Evolutionary conservation across 2,329 filamentous ascomycete species (phyloP), one percentile per base, ranked within the genome.

Genomic region (Fusarium hostae): DNA sequence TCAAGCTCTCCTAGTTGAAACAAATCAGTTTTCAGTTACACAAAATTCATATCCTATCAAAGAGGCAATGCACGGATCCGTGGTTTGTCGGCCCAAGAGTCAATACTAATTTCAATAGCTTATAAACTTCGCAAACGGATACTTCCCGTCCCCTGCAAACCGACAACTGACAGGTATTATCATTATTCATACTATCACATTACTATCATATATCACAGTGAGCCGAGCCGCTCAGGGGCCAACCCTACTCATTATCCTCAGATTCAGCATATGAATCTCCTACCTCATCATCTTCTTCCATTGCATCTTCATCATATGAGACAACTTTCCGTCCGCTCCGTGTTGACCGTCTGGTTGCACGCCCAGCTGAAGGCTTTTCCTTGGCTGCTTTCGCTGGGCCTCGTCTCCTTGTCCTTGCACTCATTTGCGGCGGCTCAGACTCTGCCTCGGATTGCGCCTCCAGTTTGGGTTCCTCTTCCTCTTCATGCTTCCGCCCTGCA

Each of bases 291-390:
- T 66, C 45, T n/a, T 63, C 59, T 34, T 63, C 68, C 22, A 59
- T 60, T 11, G 52, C 66, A 18, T 66, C 57, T 22, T 71, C 59
- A 5, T 71, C 65, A 7, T 74, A 71, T 5, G 57, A 71, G 20
- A 70, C 47, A 11, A 50, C 56, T 24, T 55, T 73, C 12, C 65
- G 71, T 26, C 67, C 64, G 9, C 61, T 59, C 16, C 72, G 68
- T 24, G 67, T 75, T 43, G 73, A 76, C 26, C 75, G 69, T 54
- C 71, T 67, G 13, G 66, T 60, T 34, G 43, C 66, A 20, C 30
- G 50, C n/a, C 18, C 22, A 54, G 58, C 41, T n/a, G 32, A n/a
- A 41, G 43, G 50, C 13, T 55, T 47, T 26, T 61, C 39, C 44
- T 57, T 51, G 5, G 2, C 32, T 18, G 41, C 54, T 34, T 73